Conservation (phyloP, 2,329 filamentous ascomycete species). For the Emmonsia crescens region DNA sequence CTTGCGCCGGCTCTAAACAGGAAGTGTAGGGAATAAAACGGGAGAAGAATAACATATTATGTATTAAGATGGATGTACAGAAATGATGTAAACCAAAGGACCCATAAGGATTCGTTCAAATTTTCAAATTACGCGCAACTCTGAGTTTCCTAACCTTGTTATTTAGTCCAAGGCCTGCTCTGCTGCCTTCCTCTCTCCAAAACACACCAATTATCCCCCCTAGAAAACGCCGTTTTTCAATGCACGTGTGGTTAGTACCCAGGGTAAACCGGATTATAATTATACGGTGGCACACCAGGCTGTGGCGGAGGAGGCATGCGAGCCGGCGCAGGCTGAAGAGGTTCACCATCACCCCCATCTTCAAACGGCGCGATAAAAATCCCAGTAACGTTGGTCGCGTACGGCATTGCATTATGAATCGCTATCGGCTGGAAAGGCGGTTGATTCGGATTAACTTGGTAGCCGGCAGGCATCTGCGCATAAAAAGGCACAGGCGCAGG, state of each 20-base stretch:
- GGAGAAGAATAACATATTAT: not conserved
- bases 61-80: not conserved
- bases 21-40: not conserved
- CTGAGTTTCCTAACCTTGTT: not conserved
- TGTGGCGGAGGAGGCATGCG: not conserved
- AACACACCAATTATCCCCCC: not conserved
- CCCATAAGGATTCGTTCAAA: not conserved
- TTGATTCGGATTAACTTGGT: not conserved
- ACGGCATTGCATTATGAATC: not conserved
- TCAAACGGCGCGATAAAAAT: not conserved
- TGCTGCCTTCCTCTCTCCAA: not conserved
- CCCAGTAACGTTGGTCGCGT: not conserved
- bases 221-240: not conserved
- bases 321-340: not conserved
- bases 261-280: not conserved
- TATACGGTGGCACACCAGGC: not conserved
- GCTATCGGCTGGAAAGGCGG: not conserved
- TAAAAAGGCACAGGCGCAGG: not conserved
- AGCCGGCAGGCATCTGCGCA: not conserved
- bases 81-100: not conserved
- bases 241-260: not conserved
- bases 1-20: not conserved
- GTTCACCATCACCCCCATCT: not conserved
- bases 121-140: not conserved
- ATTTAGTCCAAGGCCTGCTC: not conserved